These are phyloP conservation scores for Cylindrotheca closterium DNA, from an alignment of 108 stramenopile species.

Conservation along the genomic window DNA sequence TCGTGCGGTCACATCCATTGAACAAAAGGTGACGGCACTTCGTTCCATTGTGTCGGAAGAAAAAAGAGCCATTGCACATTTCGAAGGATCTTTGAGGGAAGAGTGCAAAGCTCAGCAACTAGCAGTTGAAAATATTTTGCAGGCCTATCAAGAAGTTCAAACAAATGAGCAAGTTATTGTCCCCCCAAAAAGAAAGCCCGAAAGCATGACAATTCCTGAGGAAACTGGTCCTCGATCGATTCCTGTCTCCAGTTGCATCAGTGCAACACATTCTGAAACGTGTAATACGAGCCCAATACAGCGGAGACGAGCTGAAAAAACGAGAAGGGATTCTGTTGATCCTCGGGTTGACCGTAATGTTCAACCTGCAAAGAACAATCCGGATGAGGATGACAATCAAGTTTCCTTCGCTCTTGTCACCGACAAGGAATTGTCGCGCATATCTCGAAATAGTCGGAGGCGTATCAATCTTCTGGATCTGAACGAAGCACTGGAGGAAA, in stretches of 20 bases:
- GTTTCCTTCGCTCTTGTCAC: neutral
- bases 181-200: neutral
- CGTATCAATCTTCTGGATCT: slow-evolving; percentile 15
- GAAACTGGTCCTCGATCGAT: no score
- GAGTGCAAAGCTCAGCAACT: slow-evolving; percentile 25
- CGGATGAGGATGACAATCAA: neutral
- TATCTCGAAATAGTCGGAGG: neutral
- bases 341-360: slow-evolving; percentile 6
- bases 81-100: slow-evolving; percentile 32
- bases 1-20: slow-evolving; percentile 12
- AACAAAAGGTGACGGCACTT: slow-evolving; percentile 29
- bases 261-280: no score
- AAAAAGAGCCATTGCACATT: slow-evolving; percentile 18
- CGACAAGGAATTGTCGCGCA: neutral
- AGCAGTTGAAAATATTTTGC: slow-evolving; percentile 16
- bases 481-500: slow-evolving; percentile 49
- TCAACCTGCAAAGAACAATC: neutral
- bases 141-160: slow-evolving; percentile 6
- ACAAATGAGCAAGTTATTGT: neutral
- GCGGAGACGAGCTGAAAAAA: neutral
- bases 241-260: no score
- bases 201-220: neutral
- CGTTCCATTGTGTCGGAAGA: slow-evolving; percentile 36
- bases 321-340: slow-evolving; percentile 18
- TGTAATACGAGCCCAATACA: no score